Evolutionary conservation across 345 rosid genomes (phyloP), one percentile per base, ranked within the genome.

Genomic region (Eutrema yunnanense): DNA sequence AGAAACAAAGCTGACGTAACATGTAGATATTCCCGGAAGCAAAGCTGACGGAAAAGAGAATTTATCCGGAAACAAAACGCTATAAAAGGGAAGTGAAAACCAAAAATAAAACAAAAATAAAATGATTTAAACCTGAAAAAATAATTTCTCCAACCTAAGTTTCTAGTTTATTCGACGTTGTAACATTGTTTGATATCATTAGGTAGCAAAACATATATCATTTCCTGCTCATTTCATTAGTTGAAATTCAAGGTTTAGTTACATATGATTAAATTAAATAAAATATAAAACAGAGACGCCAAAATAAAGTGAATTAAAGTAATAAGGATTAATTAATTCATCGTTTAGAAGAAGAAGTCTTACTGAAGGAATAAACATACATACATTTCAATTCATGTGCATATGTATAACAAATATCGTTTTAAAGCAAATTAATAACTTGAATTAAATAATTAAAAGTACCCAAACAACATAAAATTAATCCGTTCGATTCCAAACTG

Each of bases 361-460:
- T 26, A 8, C 42, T 55, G 16, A 38, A 22, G 16, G 9, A 50
- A 57, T 30, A 34, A 48, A 56, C 67, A 66, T 56, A 67, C 73
- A 67, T 58, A 46, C 58, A 73, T 54, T 8, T 54, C 26, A 65
- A 48, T 48, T 47, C 65, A 73, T 73, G 72, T 57, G 38, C 43
- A 65, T 64, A 37, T 56, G 59, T 65, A 49, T 57, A 66, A 33
- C 16, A 49, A 16, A 38, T 46, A 48, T 38, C 37, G 52, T 59
- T 33, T 74, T 8, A 19, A 67, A 52, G 58, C 60, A 59, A 42
- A 48, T 59, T 62, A 62, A 73, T 49, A 65, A 57, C 65, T 56
- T 57, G 11, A 42, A 67, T 67, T 30, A 30, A 46, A 76, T 69
- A 76, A 76, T 62, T 47, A 56, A 48, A 54, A 47, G 73, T 22